Conservation (phyloP, 306 rosid genomes). For the Citrullus mucosospermus region DNA sequence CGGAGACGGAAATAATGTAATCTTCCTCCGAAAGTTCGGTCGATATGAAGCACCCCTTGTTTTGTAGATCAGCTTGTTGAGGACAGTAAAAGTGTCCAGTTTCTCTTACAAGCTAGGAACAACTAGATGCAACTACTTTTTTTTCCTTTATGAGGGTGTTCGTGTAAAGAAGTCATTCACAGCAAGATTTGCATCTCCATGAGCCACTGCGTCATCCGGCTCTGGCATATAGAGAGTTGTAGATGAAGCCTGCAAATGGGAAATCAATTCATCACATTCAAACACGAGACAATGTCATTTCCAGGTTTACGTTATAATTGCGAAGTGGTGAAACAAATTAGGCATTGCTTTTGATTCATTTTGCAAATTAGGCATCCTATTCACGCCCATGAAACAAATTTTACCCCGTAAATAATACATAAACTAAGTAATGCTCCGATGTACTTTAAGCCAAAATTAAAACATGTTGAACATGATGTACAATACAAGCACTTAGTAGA, state of each 20-base stretch:
- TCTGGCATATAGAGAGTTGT: conserved; percentile 72
- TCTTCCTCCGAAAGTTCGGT: conserved; percentile 1
- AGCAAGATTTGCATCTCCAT: conserved; percentile 85
- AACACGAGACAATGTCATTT: not conserved
- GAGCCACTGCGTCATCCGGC: conserved; percentile 87
- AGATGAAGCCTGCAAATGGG: conserved; percentile 51
- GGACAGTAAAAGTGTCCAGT: not conserved
- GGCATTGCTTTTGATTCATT: not conserved
- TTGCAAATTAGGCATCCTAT: not conserved
- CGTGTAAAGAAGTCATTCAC: conserved; percentile 83
- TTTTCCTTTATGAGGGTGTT: conserved; percentile 29
- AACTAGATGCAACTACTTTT: conserved; percentile 10
- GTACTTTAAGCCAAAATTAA: not conserved
- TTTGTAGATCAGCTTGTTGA: not conserved
- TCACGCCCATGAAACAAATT: not conserved
- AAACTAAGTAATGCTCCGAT: not conserved
- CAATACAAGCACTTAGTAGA: not conserved
- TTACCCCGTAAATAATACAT: not conserved
- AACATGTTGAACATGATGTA: not conserved
- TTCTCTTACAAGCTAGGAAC: conserved; percentile 15
- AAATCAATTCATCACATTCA: not conserved
- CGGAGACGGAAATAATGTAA: not conserved
- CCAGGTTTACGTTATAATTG: not conserved
- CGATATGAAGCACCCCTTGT: not conserved
- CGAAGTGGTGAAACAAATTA: not conserved